phyloP scores from a whole-genome alignment of 2,329 filamentous ascomycete species.

The Trichophyton benhamiae region DNA sequence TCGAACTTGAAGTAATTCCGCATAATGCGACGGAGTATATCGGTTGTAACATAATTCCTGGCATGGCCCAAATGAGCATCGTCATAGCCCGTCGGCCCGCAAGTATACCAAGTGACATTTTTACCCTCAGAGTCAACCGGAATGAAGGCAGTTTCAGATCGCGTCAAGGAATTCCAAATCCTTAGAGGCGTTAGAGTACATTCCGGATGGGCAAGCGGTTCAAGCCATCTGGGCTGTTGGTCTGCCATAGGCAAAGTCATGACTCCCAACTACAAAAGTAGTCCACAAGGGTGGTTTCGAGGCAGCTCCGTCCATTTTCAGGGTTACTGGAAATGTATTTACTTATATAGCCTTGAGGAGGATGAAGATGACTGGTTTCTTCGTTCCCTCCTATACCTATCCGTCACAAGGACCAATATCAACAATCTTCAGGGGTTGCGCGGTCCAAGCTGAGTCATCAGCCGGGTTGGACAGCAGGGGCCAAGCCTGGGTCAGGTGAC shows the following conservation, averaged over 20 bases:
- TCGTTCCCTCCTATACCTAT: too few species aligned
- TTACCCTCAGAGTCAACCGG: constrained; percentile 55
- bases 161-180: constrained; percentile 69
- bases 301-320: too few species aligned
- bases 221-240: constrained; percentile 36
- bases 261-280: too few species aligned
- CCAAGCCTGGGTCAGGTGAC: too few species aligned
- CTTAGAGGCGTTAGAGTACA: constrained; percentile 45
- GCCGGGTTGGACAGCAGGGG: too few species aligned
- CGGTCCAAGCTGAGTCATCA: too few species aligned
- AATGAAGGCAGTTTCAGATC: constrained; percentile 59
- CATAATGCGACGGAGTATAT: constrained; percentile 74
- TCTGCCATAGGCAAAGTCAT: constrained; percentile 16
- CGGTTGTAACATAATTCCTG: constrained; percentile 80
- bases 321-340: too few species aligned
- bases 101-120: constrained; percentile 75
- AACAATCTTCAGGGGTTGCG: too few species aligned
- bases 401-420: too few species aligned
- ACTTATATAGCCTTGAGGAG: too few species aligned
- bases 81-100: constrained; percentile 76
- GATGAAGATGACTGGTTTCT: too few species aligned
- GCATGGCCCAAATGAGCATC: constrained; percentile 73
- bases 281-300: too few species aligned
- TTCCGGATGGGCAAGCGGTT: constrained; percentile 24
- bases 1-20: constrained; percentile 71